Conservation (phyloP, 1,139 yeast genomes). For the Yamadazyma friedrichii region DNA sequence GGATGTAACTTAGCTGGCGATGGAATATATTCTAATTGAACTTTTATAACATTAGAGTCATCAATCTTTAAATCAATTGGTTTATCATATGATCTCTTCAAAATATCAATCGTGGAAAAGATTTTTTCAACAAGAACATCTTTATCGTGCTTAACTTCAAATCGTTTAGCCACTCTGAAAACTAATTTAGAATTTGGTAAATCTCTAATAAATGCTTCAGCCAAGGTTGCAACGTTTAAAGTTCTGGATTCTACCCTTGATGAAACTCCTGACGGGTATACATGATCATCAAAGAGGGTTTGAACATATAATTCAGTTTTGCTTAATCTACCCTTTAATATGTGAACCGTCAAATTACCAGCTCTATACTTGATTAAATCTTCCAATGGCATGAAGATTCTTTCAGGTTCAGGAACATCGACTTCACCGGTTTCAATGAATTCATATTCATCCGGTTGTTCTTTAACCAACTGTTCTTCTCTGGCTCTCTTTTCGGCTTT, state of each 20-base stretch:
- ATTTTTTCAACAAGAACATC: constrained; percentile 51
- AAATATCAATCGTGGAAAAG: constrained; percentile 51
- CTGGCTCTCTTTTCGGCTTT: constrained; percentile 34
- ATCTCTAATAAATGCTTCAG: constrained; percentile 67
- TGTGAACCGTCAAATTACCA: constrained; percentile 58
- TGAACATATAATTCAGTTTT: constrained; percentile 54
- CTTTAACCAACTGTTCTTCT: constrained; percentile 51
- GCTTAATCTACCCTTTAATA: constrained; percentile 48
- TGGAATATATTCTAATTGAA: constrained; percentile 63
- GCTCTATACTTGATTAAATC: constrained; percentile 55
- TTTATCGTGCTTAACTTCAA: constrained; percentile 44
- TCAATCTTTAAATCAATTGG: constrained; percentile 49
- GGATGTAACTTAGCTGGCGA: constrained; percentile 52
- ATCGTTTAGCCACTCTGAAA: constrained; percentile 54
- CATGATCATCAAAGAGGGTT: constrained; percentile 61
- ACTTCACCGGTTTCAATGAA: constrained; percentile 58
- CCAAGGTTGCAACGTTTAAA: constrained; percentile 42
- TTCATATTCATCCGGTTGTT: constrained; percentile 61
- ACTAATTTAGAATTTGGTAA: constrained; percentile 57
- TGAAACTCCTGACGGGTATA: constrained; percentile 57
- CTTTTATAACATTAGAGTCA: constrained; percentile 39
- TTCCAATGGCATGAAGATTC: constrained; percentile 50
- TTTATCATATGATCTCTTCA: constrained; percentile 45
- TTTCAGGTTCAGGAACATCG: constrained; percentile 41
- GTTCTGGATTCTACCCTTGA: constrained; percentile 40